Base-by-base conservation (phyloP, 169 alveolate species). In the Theileria orientalis region DNA sequence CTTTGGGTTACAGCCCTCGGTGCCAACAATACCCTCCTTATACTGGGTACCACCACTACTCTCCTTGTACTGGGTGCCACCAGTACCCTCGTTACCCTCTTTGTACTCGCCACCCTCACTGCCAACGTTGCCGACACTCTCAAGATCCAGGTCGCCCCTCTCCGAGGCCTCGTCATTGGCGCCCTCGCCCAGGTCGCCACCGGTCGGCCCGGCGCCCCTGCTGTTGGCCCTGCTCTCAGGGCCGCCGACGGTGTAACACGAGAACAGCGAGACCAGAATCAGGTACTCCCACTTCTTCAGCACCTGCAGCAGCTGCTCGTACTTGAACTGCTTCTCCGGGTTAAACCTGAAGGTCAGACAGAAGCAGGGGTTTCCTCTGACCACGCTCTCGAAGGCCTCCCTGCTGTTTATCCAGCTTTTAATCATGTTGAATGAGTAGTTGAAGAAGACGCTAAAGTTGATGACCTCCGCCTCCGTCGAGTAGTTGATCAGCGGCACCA, bases 381-480 rank as follows among this genome's bases (percentile, higher is more conserved):
- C 61, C 84, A 82, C 51, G 35, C 32, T 52, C 44, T 73, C 74
- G 33, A 64, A 82, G 30, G 8, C 66, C 9, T 66, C 70, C n/a
- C 41, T 69, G 35, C 62, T 30, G 52, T 16, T 47, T 2, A 54
- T 46, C 80, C 77, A 74, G 13, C 37, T 25, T 1, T 64, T 57
- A 29, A 82, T 73, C 0, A 47, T 40, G 35, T 44, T n/a, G 54
- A 82, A 73, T 25, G 37, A 41, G 56, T 73, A 83, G 41, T 60
- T 57, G 8, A 82, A 83, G 70, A 82, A 82, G 16, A 82, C 60
- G 5, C 79, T 76, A 3, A 82, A 30, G 29, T 57, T 27, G 29
- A 76, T 74, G 2, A 83, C 84, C 33, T 82, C 89, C n/a, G 74
- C 47, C 41, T 82, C 84, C 9, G 89, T 82, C 47, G 67, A 66